These are phyloP conservation scores for Anisodus acutangulus DNA, from an alignment of 257 asterid genomes.

Conservation along the genomic window DNA sequence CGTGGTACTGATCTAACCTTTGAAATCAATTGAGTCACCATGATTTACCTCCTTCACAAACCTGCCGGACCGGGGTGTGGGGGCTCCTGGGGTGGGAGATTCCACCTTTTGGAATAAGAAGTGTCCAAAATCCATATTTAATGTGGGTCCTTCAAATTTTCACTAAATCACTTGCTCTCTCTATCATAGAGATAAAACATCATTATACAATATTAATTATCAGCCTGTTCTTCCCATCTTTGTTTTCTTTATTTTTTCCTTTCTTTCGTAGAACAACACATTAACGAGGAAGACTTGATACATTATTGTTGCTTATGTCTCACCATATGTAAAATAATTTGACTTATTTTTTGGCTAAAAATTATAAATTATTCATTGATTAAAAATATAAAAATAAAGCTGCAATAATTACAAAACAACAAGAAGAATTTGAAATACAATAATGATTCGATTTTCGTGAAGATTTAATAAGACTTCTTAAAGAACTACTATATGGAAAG, in stretches of 20 bases:
- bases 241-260: neutral
- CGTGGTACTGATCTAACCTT: no score
- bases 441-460: no score
- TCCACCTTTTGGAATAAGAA: no score
- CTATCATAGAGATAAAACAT: neutral
- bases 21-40: no score
- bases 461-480: no score
- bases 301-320: conserved; percentile 6
- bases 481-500: no score
- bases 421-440: no score
- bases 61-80: no score
- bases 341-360: neutral
- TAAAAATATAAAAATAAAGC: no score
- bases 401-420: no score
- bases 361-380: neutral
- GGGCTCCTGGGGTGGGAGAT: no score
- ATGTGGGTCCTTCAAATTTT: conserved; percentile 28
- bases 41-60: no score
- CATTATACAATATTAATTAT: neutral
- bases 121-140: neutral
- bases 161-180: neutral
- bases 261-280: neutral
- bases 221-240: neutral
- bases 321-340: neutral
- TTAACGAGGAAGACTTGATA: neutral